Evolutionary conservation across 78 protist species (phyloP).

Genomic region (Dictyostelium brefeldianum): DNA sequence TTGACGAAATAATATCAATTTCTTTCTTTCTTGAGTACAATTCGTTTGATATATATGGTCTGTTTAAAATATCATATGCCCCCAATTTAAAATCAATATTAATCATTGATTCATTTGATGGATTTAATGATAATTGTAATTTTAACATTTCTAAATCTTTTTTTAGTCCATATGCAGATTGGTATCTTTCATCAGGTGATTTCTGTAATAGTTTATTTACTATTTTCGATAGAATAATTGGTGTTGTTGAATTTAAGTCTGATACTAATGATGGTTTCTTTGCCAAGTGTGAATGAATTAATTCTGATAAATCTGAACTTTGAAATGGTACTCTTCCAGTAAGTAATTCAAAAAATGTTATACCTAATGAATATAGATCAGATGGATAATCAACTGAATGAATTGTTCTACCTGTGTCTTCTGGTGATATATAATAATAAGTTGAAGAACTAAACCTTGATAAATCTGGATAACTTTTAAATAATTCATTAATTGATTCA

Average conservation of each 20-base stretch:
- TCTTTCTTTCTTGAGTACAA: conserved; percentile 65
- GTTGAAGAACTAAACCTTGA: conserved; percentile 38
- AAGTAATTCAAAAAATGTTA: conserved; percentile 55
- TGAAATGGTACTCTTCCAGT: conserved; percentile 70
- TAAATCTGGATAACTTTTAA: conserved; percentile 53
- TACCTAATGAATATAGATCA: conserved; percentile 62
- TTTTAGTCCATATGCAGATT: conserved; percentile 58
- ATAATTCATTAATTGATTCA: conserved; percentile 1
- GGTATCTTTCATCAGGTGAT: conserved; percentile 75
- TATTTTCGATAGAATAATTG: conserved; percentile 42
- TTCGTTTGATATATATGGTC: conserved; percentile 66
- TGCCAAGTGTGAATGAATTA: conserved; percentile 61
- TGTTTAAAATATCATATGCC: conserved; percentile 36
- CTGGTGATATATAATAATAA: conserved; percentile 66
- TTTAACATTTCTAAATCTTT: conserved; percentile 65
- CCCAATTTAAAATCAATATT: conserved; percentile 53
- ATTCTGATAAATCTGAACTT: conserved; percentile 55
- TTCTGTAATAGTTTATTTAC: conserved; percentile 54
- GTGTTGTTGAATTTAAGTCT: conserved; percentile 42
- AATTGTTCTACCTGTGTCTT: conserved; percentile 68
- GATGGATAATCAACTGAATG: conserved; percentile 36
- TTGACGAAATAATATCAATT: conserved; percentile 9
- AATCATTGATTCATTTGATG: not conserved
- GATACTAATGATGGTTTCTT: conserved; percentile 47
- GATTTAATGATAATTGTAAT: conserved; percentile 19